A percentile compares a stretch with the other conserved stretches of the same genome.
Conservation (phyloP, 495 filamentous ascomycete species). For the Pyrenula aspistea region DNA sequence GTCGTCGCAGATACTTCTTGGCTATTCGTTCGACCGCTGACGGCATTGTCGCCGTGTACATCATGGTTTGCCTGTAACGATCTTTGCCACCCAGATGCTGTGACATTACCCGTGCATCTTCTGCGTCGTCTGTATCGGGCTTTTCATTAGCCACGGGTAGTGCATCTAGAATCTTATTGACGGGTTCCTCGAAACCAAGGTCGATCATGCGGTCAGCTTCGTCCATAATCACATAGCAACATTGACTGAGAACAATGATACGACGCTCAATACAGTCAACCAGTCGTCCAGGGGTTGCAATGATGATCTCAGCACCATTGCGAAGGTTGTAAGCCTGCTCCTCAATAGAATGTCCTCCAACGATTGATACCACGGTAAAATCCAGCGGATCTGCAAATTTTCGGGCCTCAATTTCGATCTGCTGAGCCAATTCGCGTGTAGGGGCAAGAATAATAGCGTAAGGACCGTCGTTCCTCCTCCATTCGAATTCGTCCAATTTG, state of each 20-base stretch:
- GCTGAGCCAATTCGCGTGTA: conserved; percentile 96
- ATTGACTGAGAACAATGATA: conserved; percentile 82
- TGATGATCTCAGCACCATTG: conserved; percentile 97
- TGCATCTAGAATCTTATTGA: conserved; percentile 98
- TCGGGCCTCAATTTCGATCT: conserved; percentile 89
- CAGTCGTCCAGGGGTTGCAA: conserved; percentile 92
- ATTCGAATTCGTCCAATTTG: conserved; percentile 66
- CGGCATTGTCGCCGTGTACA: conserved; percentile 99
- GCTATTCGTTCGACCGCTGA: conserved; percentile 88
- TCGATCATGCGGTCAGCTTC: conserved; percentile 99
- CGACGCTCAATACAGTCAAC: conserved; percentile 95
- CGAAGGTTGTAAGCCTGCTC: conserved; percentile 88
- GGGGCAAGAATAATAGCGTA: conserved; percentile 95
- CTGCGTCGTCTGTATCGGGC: conserved; percentile 88
- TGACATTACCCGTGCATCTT: conserved; percentile 75
- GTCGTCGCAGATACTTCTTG: conserved; percentile 86
- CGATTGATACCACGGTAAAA: conserved; percentile 93
- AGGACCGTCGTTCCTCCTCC: conserved; percentile 80
- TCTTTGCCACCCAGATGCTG: conserved; percentile 72
- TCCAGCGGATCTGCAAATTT: conserved; percentile 89
- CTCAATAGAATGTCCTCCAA: conserved; percentile 91
- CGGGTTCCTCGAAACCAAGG: conserved; percentile 91
- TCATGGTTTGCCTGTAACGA: conserved; percentile 96
- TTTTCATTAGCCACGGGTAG: conserved; percentile 92
- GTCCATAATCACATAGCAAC: conserved; percentile 97